Conservation (phyloP, 805 yeast species). For the Nakazawaea wyomingensis region DNA sequence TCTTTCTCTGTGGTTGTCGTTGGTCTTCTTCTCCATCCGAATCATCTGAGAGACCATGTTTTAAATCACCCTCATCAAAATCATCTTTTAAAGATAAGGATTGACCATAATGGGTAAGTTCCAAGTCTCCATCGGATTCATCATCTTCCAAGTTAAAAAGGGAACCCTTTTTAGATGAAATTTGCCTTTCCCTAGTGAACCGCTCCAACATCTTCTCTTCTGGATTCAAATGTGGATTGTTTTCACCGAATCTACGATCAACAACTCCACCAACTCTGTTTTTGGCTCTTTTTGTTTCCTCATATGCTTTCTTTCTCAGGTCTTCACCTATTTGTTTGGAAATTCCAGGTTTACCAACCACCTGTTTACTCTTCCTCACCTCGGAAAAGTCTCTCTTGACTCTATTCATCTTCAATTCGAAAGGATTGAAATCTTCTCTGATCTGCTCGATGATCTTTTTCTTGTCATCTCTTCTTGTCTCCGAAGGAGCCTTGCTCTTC, state of each 20-base stretch:
- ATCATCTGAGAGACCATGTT: neutral
- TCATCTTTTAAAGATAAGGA: slow-evolving; percentile 53
- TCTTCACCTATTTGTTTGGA: slow-evolving; percentile 68
- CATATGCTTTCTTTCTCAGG: slow-evolving; percentile 54
- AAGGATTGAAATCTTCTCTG: slow-evolving; percentile 84
- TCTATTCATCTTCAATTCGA: slow-evolving; percentile 70
- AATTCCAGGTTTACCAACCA: slow-evolving; percentile 66
- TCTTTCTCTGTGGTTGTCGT: slow-evolving; percentile 49
- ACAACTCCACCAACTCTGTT: slow-evolving; percentile 73
- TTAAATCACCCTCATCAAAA: slow-evolving; percentile 30
- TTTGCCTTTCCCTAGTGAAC: slow-evolving; percentile 83
- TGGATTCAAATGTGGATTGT: slow-evolving; percentile 58
- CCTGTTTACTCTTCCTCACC: slow-evolving; percentile 37
- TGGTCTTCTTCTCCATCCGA: slow-evolving; percentile 23
- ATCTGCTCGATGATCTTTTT: slow-evolving; percentile 51
- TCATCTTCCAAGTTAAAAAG: slow-evolving; percentile 74
- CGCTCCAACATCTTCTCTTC: slow-evolving; percentile 96
- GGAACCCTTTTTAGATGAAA: slow-evolving; percentile 44
- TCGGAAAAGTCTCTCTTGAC: slow-evolving; percentile 51
- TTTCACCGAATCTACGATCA: slow-evolving; percentile 93
- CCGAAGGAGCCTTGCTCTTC: slow-evolving; percentile 50
- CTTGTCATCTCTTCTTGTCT: slow-evolving; percentile 66
- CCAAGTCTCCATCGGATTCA: slow-evolving; percentile 31
- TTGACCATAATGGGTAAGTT: slow-evolving; percentile 77
- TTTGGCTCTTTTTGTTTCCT: slow-evolving; percentile 53